These are phyloP conservation scores for Gelatoporia subvermispora DNA, from an alignment of 768 basidiomycete species.

Conservation along the genomic window DNA sequence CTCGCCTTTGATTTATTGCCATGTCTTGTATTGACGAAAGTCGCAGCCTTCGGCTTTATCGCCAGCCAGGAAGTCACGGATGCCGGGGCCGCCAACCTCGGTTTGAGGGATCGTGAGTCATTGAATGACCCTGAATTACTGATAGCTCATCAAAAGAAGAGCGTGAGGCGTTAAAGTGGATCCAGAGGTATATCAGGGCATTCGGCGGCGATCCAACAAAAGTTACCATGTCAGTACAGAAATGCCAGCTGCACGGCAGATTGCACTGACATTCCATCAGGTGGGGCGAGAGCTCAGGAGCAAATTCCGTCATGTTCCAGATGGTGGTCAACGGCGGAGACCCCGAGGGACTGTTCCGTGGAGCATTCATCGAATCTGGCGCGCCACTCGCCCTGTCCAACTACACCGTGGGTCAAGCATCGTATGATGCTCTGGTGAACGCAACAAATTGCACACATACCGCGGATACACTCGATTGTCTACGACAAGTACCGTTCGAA, in stretches of 20 bases:
- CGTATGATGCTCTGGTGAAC: slow-evolving; percentile 38
- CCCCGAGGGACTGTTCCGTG: slow-evolving; percentile 19
- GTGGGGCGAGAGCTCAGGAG: slow-evolving; percentile 34
- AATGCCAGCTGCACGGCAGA: background rate
- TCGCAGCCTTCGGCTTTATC: slow-evolving; percentile 34
- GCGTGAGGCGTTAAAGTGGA: slow-evolving; percentile 36
- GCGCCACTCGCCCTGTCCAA: background rate
- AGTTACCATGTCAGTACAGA: slow-evolving; percentile 32
- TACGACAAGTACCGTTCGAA: slow-evolving; percentile 32
- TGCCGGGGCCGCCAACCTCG: slow-evolving; percentile 38
- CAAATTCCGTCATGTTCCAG: slow-evolving; percentile 25
- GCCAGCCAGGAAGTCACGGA: slow-evolving; percentile 33
- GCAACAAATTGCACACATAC: slow-evolving; percentile 31
- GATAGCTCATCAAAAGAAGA: slow-evolving; percentile 1
- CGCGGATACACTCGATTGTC: slow-evolving; percentile 37
- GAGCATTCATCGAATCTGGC: slow-evolving; percentile 32
- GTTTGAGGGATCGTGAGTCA: slow-evolving; percentile 42
- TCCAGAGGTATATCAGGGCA: slow-evolving; percentile 31
- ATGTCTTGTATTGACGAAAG: background rate
- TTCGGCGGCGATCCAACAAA: slow-evolving; percentile 42
- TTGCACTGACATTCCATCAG: slow-evolving; percentile 2
- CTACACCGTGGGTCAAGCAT: slow-evolving; percentile 23
- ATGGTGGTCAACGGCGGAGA: slow-evolving; percentile 18
- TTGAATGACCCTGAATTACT: background rate
- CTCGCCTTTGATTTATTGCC: slow-evolving; percentile 7